Percentiles rank a stretch among this genome's conserved stretches.
Evolutionary conservation across 1,139 yeast species (phyloP).

Genomic region (Kodamaea ohmeri): DNA sequence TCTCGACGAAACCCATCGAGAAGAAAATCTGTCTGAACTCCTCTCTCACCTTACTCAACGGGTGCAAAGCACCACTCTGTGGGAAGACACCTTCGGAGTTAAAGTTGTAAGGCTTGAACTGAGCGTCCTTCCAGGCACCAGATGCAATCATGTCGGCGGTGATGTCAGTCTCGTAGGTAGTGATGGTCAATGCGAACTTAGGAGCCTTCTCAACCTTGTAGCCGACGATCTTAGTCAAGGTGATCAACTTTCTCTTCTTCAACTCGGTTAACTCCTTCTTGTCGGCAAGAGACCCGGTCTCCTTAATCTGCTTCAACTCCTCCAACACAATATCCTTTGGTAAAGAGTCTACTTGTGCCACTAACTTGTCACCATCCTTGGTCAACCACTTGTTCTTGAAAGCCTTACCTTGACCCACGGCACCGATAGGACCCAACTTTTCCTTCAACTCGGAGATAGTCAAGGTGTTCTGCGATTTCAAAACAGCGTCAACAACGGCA

Average conservation of each 20-base stretch:
- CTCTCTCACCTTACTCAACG: slow-evolving; percentile 92
- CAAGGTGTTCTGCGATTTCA: slow-evolving; percentile 72
- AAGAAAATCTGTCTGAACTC: slow-evolving; percentile 97
- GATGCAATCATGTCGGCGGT: slow-evolving; percentile 85
- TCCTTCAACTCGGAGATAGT: slow-evolving; percentile 78
- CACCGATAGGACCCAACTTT: slow-evolving; percentile 78
- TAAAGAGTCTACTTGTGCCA: slow-evolving; percentile 49
- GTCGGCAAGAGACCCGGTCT: slow-evolving; percentile 56
- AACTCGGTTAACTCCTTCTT: slow-evolving; percentile 75
- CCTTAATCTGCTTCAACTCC: slow-evolving; percentile 57
- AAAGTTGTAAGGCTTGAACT: slow-evolving; percentile 94
- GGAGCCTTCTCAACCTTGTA: slow-evolving; percentile 77
- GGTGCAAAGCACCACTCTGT: slow-evolving; percentile 90
- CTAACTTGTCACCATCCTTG: slow-evolving; percentile 79
- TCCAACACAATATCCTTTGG: slow-evolving; percentile 70
- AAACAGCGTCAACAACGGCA: slow-evolving; percentile 73
- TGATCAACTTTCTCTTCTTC: slow-evolving; percentile 87
- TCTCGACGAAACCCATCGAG: slow-evolving; percentile 96
- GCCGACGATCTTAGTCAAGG: slow-evolving; percentile 69
- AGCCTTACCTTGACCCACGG: slow-evolving; percentile 96
- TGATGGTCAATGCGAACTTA: slow-evolving; percentile 78
- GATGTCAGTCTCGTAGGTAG: slow-evolving; percentile 85
- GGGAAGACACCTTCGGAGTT: slow-evolving; percentile 91
- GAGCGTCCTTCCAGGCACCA: slow-evolving; percentile 79
- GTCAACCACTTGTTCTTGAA: slow-evolving; percentile 96